Base-by-base conservation (phyloP, 1,284 basidiomycete genomes). In the Rhodotorula sp. region DNA sequence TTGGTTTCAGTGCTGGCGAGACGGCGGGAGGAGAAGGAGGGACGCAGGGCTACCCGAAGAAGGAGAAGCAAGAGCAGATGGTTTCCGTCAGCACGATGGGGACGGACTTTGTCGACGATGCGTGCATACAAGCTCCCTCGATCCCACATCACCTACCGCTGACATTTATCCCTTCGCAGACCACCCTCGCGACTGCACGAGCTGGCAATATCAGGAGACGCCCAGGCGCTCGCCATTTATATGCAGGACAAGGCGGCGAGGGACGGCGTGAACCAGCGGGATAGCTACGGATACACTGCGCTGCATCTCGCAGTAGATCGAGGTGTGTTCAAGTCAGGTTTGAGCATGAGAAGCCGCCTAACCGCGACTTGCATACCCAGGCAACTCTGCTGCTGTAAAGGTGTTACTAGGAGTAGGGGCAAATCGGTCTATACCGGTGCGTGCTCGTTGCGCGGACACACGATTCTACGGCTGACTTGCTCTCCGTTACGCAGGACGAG, bases 271-370 rank as follows among this genome's bases (percentile, higher is more conserved):
- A 78, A 78, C 52, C 87, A 88, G 66, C n/a, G 62, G 56, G 48
- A 39, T 65, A 59, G 72, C 5, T 78, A 94, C 90, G 92, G 90
- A 46, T 93, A 90, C 78, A 90, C 92, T 0, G 84, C 92, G 20
- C 79, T 95, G 32, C 92, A 95, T 77, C 84, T 94, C 0, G 92
- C 92, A 1, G 86, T 87, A 27, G 92, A 95, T 78, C 83, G 92
- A 78, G 92, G 73, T 74, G 27, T 29, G 68, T 32, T n/a, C 48
- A 10, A 11, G 44, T 30, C 52, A 30, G 3, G 17, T 20, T 34
- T 6, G 4, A 27, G 27, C 47, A 10, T 4, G 30, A 36, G 49
- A n/a, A 7, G 11, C 7, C 44, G 19, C 4, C 22, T 19, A 7
- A 15, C 4, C 9, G 4, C 4, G 15, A 1, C 2, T n/a, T 47